Evolutionary conservation across 2,329 filamentous ascomycete genomes (phyloP).

Genomic region (Fusarium bactridioides): DNA sequence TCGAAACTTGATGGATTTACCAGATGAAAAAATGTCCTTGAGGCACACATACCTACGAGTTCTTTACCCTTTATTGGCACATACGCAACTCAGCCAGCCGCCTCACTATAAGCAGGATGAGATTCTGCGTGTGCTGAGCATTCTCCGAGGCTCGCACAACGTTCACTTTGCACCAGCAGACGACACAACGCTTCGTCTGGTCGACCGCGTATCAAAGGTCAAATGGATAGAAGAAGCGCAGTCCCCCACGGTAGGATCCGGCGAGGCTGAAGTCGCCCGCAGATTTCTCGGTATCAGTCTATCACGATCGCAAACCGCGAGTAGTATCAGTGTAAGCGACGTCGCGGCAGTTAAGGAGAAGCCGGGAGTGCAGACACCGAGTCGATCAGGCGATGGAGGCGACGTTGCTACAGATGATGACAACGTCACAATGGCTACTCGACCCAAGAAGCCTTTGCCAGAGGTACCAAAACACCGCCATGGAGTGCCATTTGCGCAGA

Average conservation of each 20-base stretch:
- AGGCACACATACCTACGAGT: slow-evolving; percentile 96
- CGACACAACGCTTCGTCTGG: slow-evolving; percentile 79
- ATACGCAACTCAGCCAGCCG: slow-evolving; percentile 87
- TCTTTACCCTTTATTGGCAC: slow-evolving; percentile 85
- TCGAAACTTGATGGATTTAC: slow-evolving; percentile 93
- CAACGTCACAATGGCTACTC: slow-evolving; percentile 37
- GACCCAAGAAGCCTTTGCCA: slow-evolving; percentile 59
- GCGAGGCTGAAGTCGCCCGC: slow-evolving; percentile 58
- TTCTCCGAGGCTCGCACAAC: slow-evolving; percentile 71
- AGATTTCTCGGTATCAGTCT: slow-evolving; percentile 77
- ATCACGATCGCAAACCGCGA: slow-evolving; percentile 69
- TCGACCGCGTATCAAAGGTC: slow-evolving; percentile 77
- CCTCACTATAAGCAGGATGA: slow-evolving; percentile 94
- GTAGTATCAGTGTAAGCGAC: slow-evolving; percentile 78
- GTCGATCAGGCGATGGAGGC: slow-evolving; percentile 55
- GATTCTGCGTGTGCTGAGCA: slow-evolving; percentile 75
- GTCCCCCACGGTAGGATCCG: slow-evolving; percentile 41
- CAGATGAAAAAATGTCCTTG: slow-evolving; percentile 78
- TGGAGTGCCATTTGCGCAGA: slow-evolving; percentile 55
- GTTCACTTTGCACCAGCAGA: slow-evolving; percentile 83
- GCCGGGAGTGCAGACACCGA: slow-evolving; percentile 82
- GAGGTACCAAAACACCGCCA: slow-evolving; percentile 65
- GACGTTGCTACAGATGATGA: slow-evolving; percentile 34
- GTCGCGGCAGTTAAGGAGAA: slow-evolving; percentile 83
- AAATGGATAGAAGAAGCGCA: slow-evolving; percentile 66